Evolutionary conservation across 2,329 filamentous ascomycete genomes (phyloP).

Genomic region (Helminthosporium solani): DNA sequence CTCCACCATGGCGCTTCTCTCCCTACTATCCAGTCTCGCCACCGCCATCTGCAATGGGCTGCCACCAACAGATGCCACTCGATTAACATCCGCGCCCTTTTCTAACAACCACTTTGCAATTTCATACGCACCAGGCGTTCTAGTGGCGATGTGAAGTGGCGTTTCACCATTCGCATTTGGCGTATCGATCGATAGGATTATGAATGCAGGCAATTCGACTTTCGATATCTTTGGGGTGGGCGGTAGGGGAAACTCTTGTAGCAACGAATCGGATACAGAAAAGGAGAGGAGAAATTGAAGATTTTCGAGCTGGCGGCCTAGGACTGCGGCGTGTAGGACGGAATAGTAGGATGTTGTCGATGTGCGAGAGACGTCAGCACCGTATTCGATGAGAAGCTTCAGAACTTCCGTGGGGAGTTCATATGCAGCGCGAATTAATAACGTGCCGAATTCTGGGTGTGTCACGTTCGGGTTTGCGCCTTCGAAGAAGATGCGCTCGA

Average conservation of each 20-base stretch:
- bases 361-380: constrained; percentile 29
- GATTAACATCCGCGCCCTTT: constrained; percentile 35
- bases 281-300: constrained; percentile 28
- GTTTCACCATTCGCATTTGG: constrained; percentile 32
- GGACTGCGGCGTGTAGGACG: constrained; percentile 30
- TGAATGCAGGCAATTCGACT: background rate
- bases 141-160: constrained; percentile 33
- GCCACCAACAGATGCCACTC: constrained; percentile 19
- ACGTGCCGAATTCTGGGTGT: constrained; percentile 31
- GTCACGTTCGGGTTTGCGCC: constrained; percentile 33
- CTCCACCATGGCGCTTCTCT: constrained; percentile 32
- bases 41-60: constrained; percentile 25
- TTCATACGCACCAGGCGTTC: constrained; percentile 25
- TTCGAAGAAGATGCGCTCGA: constrained; percentile 33
- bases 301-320: constrained; percentile 27
- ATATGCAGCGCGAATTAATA: constrained; percentile 32
- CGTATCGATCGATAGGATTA: constrained; percentile 24
- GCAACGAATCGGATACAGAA: constrained; percentile 6
- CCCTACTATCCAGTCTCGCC: constrained; percentile 22
- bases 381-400: constrained; percentile 29
- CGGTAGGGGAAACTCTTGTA: background rate
- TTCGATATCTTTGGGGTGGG: background rate
- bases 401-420: constrained; percentile 27
- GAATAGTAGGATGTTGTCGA: constrained; percentile 21
- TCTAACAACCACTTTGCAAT: constrained; percentile 33